Conservation (phyloP, 2,329 filamentous ascomycete genomes). For the Cladophialophora exuberans region DNA sequence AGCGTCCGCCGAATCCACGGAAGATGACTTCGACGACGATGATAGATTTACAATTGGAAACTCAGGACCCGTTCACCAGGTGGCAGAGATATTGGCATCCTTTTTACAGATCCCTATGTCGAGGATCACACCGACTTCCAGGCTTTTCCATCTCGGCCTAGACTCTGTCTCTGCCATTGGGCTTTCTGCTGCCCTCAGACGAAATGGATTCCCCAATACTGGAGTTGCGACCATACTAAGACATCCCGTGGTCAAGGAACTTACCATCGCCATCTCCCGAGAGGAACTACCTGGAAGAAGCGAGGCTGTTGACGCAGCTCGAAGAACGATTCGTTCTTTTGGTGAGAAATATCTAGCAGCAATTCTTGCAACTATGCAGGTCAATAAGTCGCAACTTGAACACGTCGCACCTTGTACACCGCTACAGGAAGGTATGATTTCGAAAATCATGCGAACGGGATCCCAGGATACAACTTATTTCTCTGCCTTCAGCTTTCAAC, state of each 20-base stretch:
- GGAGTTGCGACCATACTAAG: slow-evolving; percentile 70
- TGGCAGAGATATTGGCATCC: slow-evolving; percentile 50
- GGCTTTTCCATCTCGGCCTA: slow-evolving; percentile 81
- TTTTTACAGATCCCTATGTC: slow-evolving; percentile 51
- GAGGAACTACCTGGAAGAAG: not conserved
- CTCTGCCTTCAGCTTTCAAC: slow-evolving; percentile 68
- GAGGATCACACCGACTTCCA: slow-evolving; percentile 60
- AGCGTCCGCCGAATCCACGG: slow-evolving; percentile 52
- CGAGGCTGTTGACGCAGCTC: slow-evolving; percentile 48
- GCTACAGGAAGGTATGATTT: slow-evolving; percentile 84
- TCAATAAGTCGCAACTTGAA: slow-evolving; percentile 63
- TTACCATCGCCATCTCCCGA: slow-evolving; percentile 38
- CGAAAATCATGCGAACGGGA: slow-evolving; percentile 63
- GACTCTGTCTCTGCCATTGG: slow-evolving; percentile 84
- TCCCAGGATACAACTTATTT: slow-evolving; percentile 68
- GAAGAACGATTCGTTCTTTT: slow-evolving; percentile 66
- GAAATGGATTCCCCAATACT: slow-evolving; percentile 62
- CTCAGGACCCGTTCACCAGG: slow-evolving; percentile 53
- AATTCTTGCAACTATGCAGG: slow-evolving; percentile 57
- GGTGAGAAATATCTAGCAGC: slow-evolving; percentile 62
- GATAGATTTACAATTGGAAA: slow-evolving; percentile 40
- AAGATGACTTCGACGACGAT: slow-evolving; percentile 58
- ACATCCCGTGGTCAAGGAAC: slow-evolving; percentile 56
- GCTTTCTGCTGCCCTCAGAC: slow-evolving; percentile 67
- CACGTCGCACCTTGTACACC: slow-evolving; percentile 81